A percentile compares a stretch with the other conserved stretches of the same genome.
These are phyloP conservation scores for Fusarium lateritium DNA, from an alignment of 2,329 filamentous ascomycete species.

Conservation along the genomic window DNA sequence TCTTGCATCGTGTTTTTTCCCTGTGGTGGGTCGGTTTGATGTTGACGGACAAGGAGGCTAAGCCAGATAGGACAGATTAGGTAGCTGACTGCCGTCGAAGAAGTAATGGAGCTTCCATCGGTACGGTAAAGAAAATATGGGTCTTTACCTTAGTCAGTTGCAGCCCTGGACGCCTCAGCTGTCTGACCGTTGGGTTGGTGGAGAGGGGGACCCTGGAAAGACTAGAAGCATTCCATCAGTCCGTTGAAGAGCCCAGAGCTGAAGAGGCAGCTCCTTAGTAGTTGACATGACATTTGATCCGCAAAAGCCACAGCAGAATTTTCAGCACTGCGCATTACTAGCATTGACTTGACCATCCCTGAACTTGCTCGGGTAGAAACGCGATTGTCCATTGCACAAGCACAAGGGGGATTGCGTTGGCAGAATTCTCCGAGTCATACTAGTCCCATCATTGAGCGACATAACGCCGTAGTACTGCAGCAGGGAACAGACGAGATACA, in stretches of 20 bases:
- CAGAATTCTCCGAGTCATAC: conserved; percentile 49
- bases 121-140: conserved; percentile 16
- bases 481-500: conserved; percentile 14
- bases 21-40: conserved; percentile 27
- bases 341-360: neutral
- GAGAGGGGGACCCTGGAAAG: conserved; percentile 22
- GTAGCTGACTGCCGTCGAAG: conserved; percentile 26
- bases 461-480: conserved; percentile 29
- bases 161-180: neutral
- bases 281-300: neutral
- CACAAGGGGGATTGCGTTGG: conserved; percentile 38
- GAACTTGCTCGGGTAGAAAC: conserved; percentile 28
- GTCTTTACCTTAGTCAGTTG: neutral
- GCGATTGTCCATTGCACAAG: conserved; percentile 39
- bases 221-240: conserved; percentile 11
- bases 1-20: conserved; percentile 12
- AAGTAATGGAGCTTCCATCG: conserved; percentile 29
- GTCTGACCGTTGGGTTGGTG: conserved; percentile 25
- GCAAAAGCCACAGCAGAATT: conserved; percentile 3
- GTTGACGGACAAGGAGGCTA: conserved; percentile 28
- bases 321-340: neutral
- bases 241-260: neutral
- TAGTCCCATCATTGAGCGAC: conserved; percentile 36
- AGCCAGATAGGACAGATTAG: conserved; percentile 26
- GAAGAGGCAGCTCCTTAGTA: neutral